phyloP scores from a whole-genome alignment of 345 rosid genomes.

The Mallotus nudiflorus region DNA sequence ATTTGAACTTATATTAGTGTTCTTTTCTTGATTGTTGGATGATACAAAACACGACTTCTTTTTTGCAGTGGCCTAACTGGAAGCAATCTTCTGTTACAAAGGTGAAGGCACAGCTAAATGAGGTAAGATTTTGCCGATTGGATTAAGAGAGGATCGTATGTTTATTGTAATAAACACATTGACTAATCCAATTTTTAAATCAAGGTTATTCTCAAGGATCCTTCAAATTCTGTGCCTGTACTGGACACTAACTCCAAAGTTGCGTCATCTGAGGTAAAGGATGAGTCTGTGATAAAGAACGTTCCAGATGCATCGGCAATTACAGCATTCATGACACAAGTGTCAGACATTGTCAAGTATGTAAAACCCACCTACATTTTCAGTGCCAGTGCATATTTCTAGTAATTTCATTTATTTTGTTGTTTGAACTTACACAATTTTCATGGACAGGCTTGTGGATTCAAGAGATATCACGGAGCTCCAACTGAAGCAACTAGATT shows the following conservation, averaged over 20 bases:
- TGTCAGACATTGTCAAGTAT: conserved; percentile 84
- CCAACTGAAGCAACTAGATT: conserved; percentile 76
- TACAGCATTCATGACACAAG: conserved; percentile 82
- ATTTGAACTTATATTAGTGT: background rate
- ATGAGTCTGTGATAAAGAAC: conserved; percentile 28
- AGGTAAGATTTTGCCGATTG: conserved; percentile 41
- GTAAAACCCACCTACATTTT: conserved; percentile 23
- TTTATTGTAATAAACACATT: background rate
- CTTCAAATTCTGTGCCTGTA: conserved; percentile 50
- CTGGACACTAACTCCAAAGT: conserved; percentile 28
- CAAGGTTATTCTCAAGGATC: conserved; percentile 50
- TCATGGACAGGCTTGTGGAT: conserved; percentile 77
- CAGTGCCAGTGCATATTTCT: background rate
- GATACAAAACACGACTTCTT: too few species aligned
- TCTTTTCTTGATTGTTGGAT: conserved; percentile 3
- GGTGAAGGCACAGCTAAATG: conserved; percentile 55
- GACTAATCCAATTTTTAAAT: conserved; percentile 13
- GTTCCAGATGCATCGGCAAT: conserved; percentile 56
- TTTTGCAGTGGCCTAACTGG: conserved; percentile 42
- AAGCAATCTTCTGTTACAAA: conserved; percentile 41
- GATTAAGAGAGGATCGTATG: background rate
- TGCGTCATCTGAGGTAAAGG: conserved; percentile 40
- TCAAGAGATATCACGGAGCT: conserved; percentile 82
- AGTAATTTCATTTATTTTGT: background rate
- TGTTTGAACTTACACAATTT: conserved; percentile 3